Evolutionary conservation across 371 early-diverging fungal genomes (phyloP), one percentile per base, ranked within the genome.

Genomic region (Mortierella polycephala): DNA sequence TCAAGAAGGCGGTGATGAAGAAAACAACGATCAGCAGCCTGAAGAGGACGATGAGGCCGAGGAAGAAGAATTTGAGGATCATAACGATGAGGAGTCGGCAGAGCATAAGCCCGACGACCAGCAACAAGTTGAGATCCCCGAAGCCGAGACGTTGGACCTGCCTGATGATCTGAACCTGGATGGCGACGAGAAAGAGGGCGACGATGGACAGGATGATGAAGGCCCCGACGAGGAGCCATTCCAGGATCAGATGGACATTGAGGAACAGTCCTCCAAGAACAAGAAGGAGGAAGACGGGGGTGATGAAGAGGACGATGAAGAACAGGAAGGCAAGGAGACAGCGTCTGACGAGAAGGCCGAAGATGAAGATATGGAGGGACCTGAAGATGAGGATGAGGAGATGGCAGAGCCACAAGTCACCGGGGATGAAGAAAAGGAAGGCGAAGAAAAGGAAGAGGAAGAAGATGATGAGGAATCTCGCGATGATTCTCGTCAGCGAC

Each of bases 371-470:
- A 82, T 88, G 57, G 87, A 87, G 51, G 87, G 85, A 21, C 66
- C 72, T 23, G 83, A 87, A 18, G 82, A 85, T 20, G 82, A 83
- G 57, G 69, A 81, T 40, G 58, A 57, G 47, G 74, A 71, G 51
- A 81, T 72, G 75, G 79, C 69, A 13, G 81, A 76, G 16, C 72
- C 75, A n/a, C 54, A 58, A 8, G 72, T 74, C 14, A 81, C 83
- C 9, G 81, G 67, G 8, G 85, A 87, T 10, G 84, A 83, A 7
- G 81, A 75, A 16, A 68, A 87, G 16, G 77, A 72, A 45, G 61
- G 57, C 21, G 87, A 86, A 9, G 85, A 89, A 47, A 79, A 86
- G 60, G 83, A 84, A 42, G 83, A 86, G 45, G 82, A 85, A 30
- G 84, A 84, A 10, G 80, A 82, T 21, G 82, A 85, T 39, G 86